Conservation (phyloP, 208 protist species). For the Leishmania major region DNA sequence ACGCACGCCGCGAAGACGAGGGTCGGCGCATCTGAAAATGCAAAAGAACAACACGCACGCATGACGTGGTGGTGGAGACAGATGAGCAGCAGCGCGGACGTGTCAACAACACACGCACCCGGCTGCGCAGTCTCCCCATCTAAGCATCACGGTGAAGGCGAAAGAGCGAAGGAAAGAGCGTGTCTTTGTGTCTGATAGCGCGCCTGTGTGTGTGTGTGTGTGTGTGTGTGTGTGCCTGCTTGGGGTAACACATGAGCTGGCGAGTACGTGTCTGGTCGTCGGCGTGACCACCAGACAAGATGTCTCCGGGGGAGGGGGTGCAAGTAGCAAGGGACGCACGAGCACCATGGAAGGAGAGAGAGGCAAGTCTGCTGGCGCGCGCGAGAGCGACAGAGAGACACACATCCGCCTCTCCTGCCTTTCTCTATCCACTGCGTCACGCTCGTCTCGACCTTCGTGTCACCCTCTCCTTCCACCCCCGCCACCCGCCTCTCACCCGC, state of each 20-base stretch:
- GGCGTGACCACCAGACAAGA: not conserved
- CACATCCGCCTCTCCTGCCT: not conserved
- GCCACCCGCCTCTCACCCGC: no score
- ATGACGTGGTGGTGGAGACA: not conserved
- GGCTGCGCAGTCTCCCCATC: not conserved
- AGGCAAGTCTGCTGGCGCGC: not conserved
- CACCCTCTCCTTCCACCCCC: not conserved
- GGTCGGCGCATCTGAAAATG: slow-evolving; percentile 2
- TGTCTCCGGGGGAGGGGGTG: not conserved
- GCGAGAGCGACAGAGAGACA: not conserved
- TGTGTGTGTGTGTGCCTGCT: not conserved
- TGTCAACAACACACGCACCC: not conserved
- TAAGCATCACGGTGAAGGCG: not conserved
- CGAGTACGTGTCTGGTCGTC: not conserved
- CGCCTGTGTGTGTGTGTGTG: not conserved
- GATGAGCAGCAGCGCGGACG: not conserved
- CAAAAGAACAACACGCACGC: slow-evolving; percentile 17
- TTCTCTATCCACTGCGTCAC: not conserved
- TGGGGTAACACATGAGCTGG: not conserved
- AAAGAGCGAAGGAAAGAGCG: not conserved
- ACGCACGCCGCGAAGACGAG: not conserved
- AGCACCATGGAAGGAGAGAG: not conserved
- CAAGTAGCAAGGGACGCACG: not conserved
- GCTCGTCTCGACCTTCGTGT: not conserved
- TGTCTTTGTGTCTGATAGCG: no score